Evolutionary conservation across 1,284 basidiomycete genomes (phyloP), one percentile per base, ranked within the genome.

Genomic region (Fomitopsis schrenkii): DNA sequence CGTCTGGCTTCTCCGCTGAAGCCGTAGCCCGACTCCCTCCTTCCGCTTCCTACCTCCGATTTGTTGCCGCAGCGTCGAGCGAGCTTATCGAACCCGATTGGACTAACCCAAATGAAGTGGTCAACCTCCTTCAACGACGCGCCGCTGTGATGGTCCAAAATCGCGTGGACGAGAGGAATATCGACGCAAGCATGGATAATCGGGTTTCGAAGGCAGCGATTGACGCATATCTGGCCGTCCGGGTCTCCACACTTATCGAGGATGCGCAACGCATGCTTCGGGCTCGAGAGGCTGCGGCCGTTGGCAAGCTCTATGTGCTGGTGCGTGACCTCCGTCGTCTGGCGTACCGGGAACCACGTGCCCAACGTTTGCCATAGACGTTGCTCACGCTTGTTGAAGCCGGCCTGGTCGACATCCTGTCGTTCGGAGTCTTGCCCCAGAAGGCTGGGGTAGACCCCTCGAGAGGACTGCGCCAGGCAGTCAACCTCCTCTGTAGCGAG

Each of bases 211-310:
- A 79, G 63, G 88, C 86, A 0, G 79, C 89, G 15, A 83, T 84
- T 0, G 90, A 91, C 59, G 86, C 88, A 0, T 91, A 88, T 63
- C 78, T 90, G 12, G 87, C 82, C 1, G 74, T 67, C 1, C 79
- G 82, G 65, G 80, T 88, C 0, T 78, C 76, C 3, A 77, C 78
- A 14, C 82, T 85, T 66, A 75, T 88, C 26, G 63, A 70, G 1
- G 67, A 63, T 2, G 66, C 83, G 6, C 59, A 62, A 12, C 54
- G 55, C 1, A 58, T 62, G 14, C 59, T 81, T 1, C 62, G 65
- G 1, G 62, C 62, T 22, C 72, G 67, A 8, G 78, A 82, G 54
- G 70, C 69, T 3, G 63, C 60, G 12, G 75, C 77, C 8, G 64
- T 89, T 9, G 62, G 64, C 38, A 76, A 77, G 42, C 61, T 90